These are phyloP conservation scores for Dalbergia cultrata DNA, from an alignment of 306 rosid species.

Conservation along the genomic window DNA sequence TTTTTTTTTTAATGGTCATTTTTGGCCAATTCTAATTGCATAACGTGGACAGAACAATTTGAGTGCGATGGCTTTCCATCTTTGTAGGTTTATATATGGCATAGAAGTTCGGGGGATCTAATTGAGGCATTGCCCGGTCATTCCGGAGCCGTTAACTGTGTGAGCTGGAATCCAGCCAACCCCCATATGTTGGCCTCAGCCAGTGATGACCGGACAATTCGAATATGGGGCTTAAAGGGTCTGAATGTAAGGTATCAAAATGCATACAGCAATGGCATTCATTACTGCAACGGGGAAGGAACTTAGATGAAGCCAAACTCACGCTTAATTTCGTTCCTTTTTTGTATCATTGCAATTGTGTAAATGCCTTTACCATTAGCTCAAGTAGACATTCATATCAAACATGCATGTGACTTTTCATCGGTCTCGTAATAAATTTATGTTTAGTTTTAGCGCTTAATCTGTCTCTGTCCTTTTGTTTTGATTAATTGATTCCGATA, in stretches of 20 bases:
- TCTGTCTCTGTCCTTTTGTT: no score
- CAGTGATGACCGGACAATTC: conserved; percentile 94
- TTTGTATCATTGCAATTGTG: conserved; percentile 71
- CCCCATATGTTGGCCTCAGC: conserved; percentile 98
- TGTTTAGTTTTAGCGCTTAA: background rate
- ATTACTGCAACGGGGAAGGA: conserved; percentile 80
- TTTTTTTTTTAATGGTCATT: background rate
- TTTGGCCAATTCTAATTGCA: background rate
- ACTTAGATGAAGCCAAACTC: conserved; percentile 56
- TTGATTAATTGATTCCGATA: no score
- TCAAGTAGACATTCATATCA: conserved; percentile 73
- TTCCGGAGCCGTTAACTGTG: conserved; percentile 95
- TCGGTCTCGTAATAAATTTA: conserved; percentile 64
- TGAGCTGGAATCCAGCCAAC: conserved; percentile 95
- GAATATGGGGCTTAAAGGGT: conserved; percentile 91
- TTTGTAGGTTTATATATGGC: conserved; percentile 92
- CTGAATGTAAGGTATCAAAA: conserved; percentile 65
- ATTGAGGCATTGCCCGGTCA: conserved; percentile 85
- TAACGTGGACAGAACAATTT: background rate
- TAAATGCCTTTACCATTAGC: conserved; percentile 71
- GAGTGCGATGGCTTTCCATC: conserved; percentile 36
- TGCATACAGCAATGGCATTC: conserved; percentile 77
- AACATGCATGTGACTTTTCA: conserved; percentile 71
- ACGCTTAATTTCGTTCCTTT: conserved; percentile 46
- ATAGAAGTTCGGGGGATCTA: conserved; percentile 76